Conservation (phyloP, 352 stramenopile genomes). For the Blastocystis sp. region DNA sequence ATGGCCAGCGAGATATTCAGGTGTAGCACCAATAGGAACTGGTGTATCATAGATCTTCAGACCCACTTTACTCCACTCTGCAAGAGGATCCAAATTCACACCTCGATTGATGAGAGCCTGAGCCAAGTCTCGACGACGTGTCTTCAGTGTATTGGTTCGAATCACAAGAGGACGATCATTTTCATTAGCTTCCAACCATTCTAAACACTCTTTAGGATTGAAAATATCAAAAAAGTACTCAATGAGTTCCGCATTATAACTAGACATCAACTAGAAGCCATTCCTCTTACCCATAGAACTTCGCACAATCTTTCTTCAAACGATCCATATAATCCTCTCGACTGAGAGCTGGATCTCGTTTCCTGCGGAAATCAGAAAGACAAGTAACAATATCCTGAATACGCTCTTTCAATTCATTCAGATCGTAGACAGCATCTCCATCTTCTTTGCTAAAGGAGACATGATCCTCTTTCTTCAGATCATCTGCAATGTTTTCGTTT, state of each 20-base stretch:
- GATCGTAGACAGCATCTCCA: constrained; percentile 74
- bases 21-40: constrained; percentile 95
- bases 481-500: constrained; percentile 75
- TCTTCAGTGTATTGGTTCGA: constrained; percentile 98
- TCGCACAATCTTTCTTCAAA: constrained; percentile 65
- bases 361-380: constrained; percentile 85
- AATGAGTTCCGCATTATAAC: constrained; percentile 93
- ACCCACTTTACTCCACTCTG: constrained; percentile 95
- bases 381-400: constrained; percentile 81
- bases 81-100: constrained; percentile 92
- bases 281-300: constrained; percentile 37
- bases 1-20: constrained; percentile 97
- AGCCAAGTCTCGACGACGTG: constrained; percentile 90
- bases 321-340: constrained; percentile 88
- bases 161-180: constrained; percentile 92
- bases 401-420: constrained; percentile 78
- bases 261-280: neutral
- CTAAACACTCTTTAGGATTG: constrained; percentile 71
- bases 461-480: constrained; percentile 73
- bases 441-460: constrained; percentile 71
- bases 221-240: constrained; percentile 80
- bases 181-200: constrained; percentile 97
- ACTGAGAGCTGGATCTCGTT: constrained; percentile 80
- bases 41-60: constrained; percentile 94
- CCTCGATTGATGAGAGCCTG: constrained; percentile 94